phyloP scores from a whole-genome alignment of 78 protist species.

The Chrysochromulina tobinii region DNA sequence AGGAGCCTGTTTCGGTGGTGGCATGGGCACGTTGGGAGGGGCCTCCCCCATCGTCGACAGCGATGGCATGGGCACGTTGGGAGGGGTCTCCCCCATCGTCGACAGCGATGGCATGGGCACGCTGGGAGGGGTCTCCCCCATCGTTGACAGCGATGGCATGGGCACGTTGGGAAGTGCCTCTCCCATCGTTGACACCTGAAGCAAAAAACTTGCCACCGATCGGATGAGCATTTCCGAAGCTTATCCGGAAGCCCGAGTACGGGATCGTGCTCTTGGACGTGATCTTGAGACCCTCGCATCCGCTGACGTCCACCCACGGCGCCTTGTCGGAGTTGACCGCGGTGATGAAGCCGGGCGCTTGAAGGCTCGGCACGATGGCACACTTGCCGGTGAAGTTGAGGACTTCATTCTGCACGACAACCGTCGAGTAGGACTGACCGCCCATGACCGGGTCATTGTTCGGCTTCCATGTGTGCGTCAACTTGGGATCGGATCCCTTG shows the following conservation, averaged over 20 bases:
- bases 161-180: no score
- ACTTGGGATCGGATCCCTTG: background rate
- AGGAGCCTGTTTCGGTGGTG: no score
- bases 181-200: no score
- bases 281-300: background rate
- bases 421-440: background rate
- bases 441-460: slow-evolving; percentile 10
- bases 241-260: background rate
- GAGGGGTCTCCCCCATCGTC: no score
- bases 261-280: background rate
- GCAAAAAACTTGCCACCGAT: background rate
- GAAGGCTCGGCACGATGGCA: background rate
- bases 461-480: background rate
- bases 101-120: no score
- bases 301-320: background rate
- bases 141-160: no score
- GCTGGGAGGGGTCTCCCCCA: no score
- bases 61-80: no score
- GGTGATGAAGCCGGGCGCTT: slow-evolving; percentile 20
- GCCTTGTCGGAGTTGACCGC: background rate
- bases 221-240: background rate
- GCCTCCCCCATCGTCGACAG: no score
- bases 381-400: background rate
- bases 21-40: no score
- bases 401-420: background rate